Conservation (phyloP, 305 asterid genomes). For the Salvia sclarea region DNA sequence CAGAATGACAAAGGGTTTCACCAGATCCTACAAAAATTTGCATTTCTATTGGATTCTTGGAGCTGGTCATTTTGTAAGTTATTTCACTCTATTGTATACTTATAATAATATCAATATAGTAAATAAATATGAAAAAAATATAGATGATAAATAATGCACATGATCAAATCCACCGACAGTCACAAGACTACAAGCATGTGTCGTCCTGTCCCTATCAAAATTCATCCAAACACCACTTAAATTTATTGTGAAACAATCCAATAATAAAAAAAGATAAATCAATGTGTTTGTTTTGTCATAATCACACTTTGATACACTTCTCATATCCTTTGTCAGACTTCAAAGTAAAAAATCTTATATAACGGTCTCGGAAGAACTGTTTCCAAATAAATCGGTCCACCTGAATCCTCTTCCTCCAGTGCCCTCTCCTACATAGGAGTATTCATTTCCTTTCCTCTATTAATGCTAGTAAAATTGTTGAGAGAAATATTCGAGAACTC, state of each 20-base stretch:
- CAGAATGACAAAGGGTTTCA: slow-evolving; percentile 55
- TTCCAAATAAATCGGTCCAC: too few relatives aligned
- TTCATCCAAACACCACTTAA: background rate
- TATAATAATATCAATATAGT: background rate
- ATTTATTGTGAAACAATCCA: background rate
- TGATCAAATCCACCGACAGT: background rate
- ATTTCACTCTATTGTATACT: background rate
- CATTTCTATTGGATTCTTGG: slow-evolving; percentile 89
- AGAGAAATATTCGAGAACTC: too few relatives aligned
- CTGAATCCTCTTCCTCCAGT: too few relatives aligned
- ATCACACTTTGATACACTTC: slow-evolving; percentile 1
- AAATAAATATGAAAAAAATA: background rate
- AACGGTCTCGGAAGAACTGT: too few relatives aligned
- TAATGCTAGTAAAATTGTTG: background rate
- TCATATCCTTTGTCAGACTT: slow-evolving; percentile 12
- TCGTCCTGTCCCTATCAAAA: slow-evolving; percentile 7
- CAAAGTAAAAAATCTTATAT: background rate
- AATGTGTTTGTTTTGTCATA: slow-evolving; percentile 22
- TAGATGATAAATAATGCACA: background rate
- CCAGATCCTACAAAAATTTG: slow-evolving; percentile 66
- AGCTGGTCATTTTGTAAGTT: slow-evolving; percentile 94
- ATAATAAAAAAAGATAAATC: background rate
- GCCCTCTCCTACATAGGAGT: too few relatives aligned
- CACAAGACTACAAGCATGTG: background rate
- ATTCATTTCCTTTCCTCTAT: too few relatives aligned